These are phyloP conservation scores for Pistacia vera DNA, from an alignment of 345 rosid species.

Conservation along the genomic window DNA sequence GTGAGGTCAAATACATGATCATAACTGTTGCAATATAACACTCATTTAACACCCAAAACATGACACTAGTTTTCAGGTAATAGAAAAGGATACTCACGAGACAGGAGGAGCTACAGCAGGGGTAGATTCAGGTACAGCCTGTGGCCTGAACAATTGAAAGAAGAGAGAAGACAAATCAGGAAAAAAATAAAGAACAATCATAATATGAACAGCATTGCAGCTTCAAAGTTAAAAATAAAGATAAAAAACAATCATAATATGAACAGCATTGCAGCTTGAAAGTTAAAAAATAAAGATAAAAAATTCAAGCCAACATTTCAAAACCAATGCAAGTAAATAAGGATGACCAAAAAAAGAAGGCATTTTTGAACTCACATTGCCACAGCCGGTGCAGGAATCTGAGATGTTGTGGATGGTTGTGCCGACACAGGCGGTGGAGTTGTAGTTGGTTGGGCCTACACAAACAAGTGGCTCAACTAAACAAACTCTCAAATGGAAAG, in stretches of 20 bases:
- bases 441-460: slow-evolving; percentile 57
- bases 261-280: neutral
- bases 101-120: slow-evolving; percentile 20
- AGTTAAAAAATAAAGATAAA: neutral
- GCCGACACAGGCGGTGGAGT: slow-evolving; percentile 34
- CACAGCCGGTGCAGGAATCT: slow-evolving; percentile 42
- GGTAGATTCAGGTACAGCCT: slow-evolving; percentile 26
- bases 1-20: neutral
- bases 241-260: neutral
- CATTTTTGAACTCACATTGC: slow-evolving; percentile 42
- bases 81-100: slow-evolving; percentile 26
- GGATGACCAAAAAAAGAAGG: too few relatives aligned
- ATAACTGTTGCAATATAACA: neutral
- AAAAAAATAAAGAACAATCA: neutral
- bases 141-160: slow-evolving; percentile 23
- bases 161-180: neutral
- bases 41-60: slow-evolving; percentile 8
- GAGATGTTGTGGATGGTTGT: slow-evolving; percentile 42
- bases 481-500: slow-evolving; percentile 5
- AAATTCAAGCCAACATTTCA: neutral
- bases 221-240: neutral
- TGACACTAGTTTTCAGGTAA: neutral
- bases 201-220: neutral
- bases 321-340: neutral
- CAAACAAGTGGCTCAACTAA: slow-evolving; percentile 10